Conservation (phyloP, 805 yeast genomes). For the Yarrowia hollandica region DNA sequence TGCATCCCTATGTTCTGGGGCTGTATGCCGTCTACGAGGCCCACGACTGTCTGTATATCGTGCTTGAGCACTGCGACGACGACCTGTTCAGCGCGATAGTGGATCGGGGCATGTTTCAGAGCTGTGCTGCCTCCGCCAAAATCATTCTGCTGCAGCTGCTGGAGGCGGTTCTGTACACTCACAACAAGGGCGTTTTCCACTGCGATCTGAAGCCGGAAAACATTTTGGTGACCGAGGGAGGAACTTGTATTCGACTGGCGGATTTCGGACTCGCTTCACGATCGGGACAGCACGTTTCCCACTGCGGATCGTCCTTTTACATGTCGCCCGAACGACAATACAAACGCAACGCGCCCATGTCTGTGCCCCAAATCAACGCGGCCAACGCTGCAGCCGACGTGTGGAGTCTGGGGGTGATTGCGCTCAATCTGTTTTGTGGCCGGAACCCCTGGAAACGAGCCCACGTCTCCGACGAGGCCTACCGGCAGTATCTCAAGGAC, state of each 20-base stretch:
- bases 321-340: conserved; percentile 76
- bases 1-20: conserved; percentile 65
- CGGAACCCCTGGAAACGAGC: conserved; percentile 93
- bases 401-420: conserved; percentile 82
- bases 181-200: conserved; percentile 74
- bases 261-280: conserved; percentile 87
- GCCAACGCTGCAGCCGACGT: conserved; percentile 53
- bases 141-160: conserved; percentile 67
- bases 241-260: conserved; percentile 57
- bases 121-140: conserved; percentile 51
- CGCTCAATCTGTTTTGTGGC: conserved; percentile 76
- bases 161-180: conserved; percentile 78
- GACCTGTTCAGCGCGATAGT: conserved; percentile 74
- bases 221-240: conserved; percentile 61
- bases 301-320: conserved; percentile 80
- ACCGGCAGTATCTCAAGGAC: conserved; percentile 59
- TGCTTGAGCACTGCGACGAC: conserved; percentile 81
- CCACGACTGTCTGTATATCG: conserved; percentile 54
- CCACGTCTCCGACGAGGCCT: conserved; percentile 61
- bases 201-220: conserved; percentile 94
- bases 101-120: conserved; percentile 49
- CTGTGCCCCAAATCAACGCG: conserved; percentile 6
- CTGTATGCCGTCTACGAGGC: conserved; percentile 71
- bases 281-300: conserved; percentile 46
- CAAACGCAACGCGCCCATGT: background rate